These are phyloP conservation scores for Solanum chaucha DNA, from an alignment of 257 asterid species.

Conservation along the genomic window DNA sequence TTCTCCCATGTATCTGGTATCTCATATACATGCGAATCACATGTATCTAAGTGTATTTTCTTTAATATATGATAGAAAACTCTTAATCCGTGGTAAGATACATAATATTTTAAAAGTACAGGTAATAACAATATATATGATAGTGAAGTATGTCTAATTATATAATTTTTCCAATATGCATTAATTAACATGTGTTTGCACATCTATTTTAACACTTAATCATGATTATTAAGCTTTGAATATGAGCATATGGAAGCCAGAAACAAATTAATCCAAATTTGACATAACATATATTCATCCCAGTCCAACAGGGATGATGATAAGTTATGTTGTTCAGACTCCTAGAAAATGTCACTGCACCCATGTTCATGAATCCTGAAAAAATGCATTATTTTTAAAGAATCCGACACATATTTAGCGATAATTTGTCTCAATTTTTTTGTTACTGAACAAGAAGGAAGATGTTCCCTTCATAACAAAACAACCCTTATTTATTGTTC, in stretches of 20 bases:
- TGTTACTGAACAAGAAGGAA: not conserved
- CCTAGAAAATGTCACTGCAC: rapidly evolving
- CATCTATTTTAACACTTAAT: not conserved
- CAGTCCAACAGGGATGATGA: not conserved
- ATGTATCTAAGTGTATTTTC: too few species aligned
- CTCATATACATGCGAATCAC: not conserved
- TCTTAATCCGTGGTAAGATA: not conserved
- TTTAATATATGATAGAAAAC: too few species aligned
- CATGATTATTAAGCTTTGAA: not conserved
- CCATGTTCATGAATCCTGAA: too few species aligned
- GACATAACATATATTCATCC: not conserved
- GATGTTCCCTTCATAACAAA: not conserved
- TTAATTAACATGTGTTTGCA: not conserved
- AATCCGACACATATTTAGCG: too few species aligned
- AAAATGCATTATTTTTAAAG: too few species aligned
- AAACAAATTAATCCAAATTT: not conserved
- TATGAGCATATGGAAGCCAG: too few species aligned
- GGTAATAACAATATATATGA: too few species aligned
- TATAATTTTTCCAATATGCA: not conserved
- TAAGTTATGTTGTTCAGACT: not conserved
- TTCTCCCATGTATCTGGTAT: too few species aligned
- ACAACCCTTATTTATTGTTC: too few species aligned
- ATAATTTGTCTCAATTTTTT: not conserved
- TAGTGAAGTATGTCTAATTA: too few species aligned
- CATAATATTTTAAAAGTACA: too few species aligned